Evolutionary conservation across 148 eudicot genomes (phyloP).

Genomic region (Arbutus unedo): DNA sequence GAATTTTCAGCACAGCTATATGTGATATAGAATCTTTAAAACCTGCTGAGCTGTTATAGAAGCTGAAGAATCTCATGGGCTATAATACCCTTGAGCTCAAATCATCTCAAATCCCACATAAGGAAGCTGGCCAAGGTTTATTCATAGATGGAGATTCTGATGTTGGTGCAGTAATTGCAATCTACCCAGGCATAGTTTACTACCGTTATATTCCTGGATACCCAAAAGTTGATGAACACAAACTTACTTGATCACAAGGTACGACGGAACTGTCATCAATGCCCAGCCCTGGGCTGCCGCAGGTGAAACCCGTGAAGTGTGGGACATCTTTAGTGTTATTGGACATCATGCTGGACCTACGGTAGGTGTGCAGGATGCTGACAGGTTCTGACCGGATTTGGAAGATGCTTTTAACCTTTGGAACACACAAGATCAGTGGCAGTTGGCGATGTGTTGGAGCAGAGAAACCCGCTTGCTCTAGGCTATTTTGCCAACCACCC

Average conservation of each 20-base stretch:
- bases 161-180: constrained; percentile 81
- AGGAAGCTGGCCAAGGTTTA: constrained; percentile 87
- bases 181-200: constrained; percentile 82
- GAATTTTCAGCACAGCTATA: constrained; percentile 62
- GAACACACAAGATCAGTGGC: constrained; percentile 31
- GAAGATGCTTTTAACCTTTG: constrained; percentile 81
- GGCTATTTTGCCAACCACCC: constrained; percentile 95
- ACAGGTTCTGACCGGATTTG: constrained; percentile 73
- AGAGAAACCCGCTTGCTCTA: constrained; percentile 78
- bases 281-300: constrained; percentile 92
- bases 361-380: constrained; percentile 22
- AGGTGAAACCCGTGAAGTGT: constrained; percentile 58
- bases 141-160: constrained; percentile 81
- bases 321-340: constrained; percentile 50
- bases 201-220: constrained; percentile 92
- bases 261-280: constrained; percentile 85
- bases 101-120: constrained; percentile 73
- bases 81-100: constrained; percentile 72
- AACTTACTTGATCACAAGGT: constrained; percentile 84
- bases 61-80: constrained; percentile 62
- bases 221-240: constrained; percentile 69
- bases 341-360: constrained; percentile 20
- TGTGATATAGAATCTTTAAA: constrained; percentile 65
- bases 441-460: constrained; percentile 61
- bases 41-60: constrained; percentile 47